Conservation (phyloP, 768 basidiomycete genomes). For the Podaxis sp. region DNA sequence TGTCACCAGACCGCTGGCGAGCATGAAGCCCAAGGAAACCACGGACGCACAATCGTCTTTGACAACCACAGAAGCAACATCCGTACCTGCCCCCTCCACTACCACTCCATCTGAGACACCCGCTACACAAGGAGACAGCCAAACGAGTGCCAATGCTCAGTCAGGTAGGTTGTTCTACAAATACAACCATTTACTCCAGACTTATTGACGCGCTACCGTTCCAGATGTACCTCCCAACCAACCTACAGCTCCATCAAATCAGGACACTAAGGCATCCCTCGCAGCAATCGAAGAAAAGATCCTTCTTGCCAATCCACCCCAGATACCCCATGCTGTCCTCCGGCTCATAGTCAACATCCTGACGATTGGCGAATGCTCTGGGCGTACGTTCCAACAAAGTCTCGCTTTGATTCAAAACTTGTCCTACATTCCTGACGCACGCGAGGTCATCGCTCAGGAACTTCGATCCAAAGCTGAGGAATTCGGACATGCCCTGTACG, state of each 20-base stretch:
- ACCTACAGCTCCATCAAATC: slow-evolving; percentile 14
- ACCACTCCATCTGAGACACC: slow-evolving; percentile 11
- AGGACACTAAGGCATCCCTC: slow-evolving; percentile 25
- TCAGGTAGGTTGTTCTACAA: slow-evolving; percentile 14
- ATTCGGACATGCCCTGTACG: slow-evolving; percentile 72
- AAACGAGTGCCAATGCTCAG: background rate
- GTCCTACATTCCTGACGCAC: slow-evolving; percentile 83
- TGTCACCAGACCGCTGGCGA: slow-evolving; percentile 81
- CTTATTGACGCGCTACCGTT: background rate
- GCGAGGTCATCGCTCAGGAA: slow-evolving; percentile 88
- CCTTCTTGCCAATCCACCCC: slow-evolving; percentile 72
- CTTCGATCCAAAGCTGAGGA: slow-evolving; percentile 84
- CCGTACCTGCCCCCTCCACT: slow-evolving; percentile 22
- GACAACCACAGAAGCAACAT: slow-evolving; percentile 24
- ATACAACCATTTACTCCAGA: background rate
- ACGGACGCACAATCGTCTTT: slow-evolving; percentile 2
- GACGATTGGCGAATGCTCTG: slow-evolving; percentile 96
- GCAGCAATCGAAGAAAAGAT: slow-evolving; percentile 46
- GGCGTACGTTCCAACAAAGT: slow-evolving; percentile 93
- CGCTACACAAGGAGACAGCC: background rate
- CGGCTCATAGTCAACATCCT: slow-evolving; percentile 95
- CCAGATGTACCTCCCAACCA: slow-evolving; percentile 4
- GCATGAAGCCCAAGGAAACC: slow-evolving; percentile 48
- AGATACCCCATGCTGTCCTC: slow-evolving; percentile 81
- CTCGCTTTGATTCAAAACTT: slow-evolving; percentile 90